Conservation (phyloP, 2,329 filamentous ascomycete species). For the Claviceps africana region DNA sequence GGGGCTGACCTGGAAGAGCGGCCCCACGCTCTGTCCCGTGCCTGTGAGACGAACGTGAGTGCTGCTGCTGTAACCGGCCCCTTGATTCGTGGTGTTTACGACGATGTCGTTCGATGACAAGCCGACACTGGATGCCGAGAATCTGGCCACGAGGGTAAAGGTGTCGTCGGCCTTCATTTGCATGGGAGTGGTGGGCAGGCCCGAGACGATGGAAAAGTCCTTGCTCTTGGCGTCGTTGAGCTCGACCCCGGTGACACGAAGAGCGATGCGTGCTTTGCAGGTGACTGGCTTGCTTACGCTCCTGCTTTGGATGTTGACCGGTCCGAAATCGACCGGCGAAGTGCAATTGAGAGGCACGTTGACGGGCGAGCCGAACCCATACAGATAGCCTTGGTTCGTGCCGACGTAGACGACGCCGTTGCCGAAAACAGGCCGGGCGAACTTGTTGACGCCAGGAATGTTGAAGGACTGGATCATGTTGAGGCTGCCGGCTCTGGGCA, state of each 20-base stretch:
- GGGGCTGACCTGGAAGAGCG: constrained; percentile 34
- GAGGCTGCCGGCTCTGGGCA: constrained; percentile 32
- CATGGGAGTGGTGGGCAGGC: constrained; percentile 18
- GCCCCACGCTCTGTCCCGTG: constrained; percentile 29
- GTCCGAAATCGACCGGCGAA: constrained; percentile 32
- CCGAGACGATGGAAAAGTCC: constrained; percentile 25
- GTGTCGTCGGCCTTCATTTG: constrained; percentile 20
- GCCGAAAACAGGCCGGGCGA: constrained; percentile 43
- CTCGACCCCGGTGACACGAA: constrained; percentile 26
- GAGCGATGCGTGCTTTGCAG: constrained; percentile 32
- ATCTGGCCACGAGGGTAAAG: constrained; percentile 30
- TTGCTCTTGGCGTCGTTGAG: constrained; percentile 20
- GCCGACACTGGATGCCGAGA: constrained; percentile 32
- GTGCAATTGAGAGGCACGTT: constrained; percentile 41
- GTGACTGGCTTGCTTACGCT: constrained; percentile 21
- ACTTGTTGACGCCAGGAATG: constrained; percentile 38
- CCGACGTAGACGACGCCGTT: constrained; percentile 42
- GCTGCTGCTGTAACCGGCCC: constrained; percentile 30
- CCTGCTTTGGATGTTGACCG: constrained; percentile 24
- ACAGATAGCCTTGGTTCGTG: constrained; percentile 34
- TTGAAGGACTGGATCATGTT: constrained; percentile 36
- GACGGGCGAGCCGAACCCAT: constrained; percentile 41
- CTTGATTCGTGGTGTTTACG: constrained; percentile 32
- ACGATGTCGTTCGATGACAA: constrained; percentile 32
- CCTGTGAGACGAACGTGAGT: constrained; percentile 34